These are phyloP conservation scores for Neonectria hederae DNA, from an alignment of 2,329 filamentous ascomycete genomes.

Conservation along the genomic window DNA sequence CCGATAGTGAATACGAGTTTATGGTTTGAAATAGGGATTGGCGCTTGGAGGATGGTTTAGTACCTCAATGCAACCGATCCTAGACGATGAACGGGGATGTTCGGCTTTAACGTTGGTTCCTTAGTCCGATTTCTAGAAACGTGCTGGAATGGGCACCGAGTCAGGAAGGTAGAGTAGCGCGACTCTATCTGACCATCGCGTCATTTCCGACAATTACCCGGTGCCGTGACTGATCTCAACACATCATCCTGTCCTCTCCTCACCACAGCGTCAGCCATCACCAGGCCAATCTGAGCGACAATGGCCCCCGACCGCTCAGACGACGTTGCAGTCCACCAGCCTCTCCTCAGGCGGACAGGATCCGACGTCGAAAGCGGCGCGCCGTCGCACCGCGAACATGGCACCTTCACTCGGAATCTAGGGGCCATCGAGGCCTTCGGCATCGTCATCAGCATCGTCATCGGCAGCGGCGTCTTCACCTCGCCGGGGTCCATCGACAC, in stretches of 20 bases:
- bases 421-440: conserved; percentile 63
- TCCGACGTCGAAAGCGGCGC: conserved; percentile 4
- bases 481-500: conserved; percentile 70
- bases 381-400: conserved; percentile 12
- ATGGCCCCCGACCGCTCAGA: conserved; percentile 28
- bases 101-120: background rate
- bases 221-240: conserved; percentile 13
- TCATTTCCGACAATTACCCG: conserved; percentile 38
- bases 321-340: conserved; percentile 23
- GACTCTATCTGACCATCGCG: conserved; percentile 6
- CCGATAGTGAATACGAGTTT: background rate
- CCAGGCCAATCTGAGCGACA: background rate
- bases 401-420: conserved; percentile 55
- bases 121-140: conserved; percentile 7
- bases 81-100: background rate
- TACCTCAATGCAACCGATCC: background rate
- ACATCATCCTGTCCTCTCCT: background rate
- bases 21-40: background rate
- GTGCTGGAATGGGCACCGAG: background rate
- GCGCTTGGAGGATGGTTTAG: background rate
- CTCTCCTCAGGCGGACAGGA: conserved; percentile 28
- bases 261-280: background rate
- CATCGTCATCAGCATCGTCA: conserved; percentile 70
- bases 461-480: conserved; percentile 72
- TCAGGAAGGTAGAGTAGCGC: background rate